Conservation (phyloP, 192 early-diverging fungal species). For the Dissophora ornata region DNA sequence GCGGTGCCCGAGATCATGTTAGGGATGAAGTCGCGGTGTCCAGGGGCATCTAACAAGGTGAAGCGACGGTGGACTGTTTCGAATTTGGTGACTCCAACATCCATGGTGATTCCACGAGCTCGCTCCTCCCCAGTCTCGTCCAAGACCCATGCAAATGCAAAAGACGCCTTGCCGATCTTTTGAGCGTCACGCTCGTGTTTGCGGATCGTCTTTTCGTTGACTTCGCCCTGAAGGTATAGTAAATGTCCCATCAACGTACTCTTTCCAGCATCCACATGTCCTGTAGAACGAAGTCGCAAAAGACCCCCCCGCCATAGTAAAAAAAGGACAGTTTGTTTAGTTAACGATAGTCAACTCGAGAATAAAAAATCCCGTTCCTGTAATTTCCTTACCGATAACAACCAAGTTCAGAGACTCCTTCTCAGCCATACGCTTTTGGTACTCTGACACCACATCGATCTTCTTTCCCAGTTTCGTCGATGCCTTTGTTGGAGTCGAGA, state of each 20-base stretch:
- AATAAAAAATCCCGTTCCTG: no score
- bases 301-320: no score
- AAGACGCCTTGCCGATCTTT: constrained; percentile 94
- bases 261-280: constrained; percentile 98
- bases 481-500: constrained; percentile 52
- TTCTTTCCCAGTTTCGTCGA: constrained; percentile 59
- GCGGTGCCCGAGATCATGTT: constrained; percentile 98
- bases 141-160: constrained; percentile 97
- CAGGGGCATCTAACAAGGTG: constrained; percentile 95
- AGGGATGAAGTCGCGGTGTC: constrained; percentile 98
- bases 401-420: constrained; percentile 87
- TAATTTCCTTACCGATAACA: constrained; percentile 81
- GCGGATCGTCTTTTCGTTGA: constrained; percentile 85
- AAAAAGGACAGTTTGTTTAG: constrained; percentile 6
- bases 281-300: no score
- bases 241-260: constrained; percentile 97
- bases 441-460: constrained; percentile 79
- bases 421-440: constrained; percentile 70
- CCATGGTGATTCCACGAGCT: constrained; percentile 93
- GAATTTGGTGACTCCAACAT: constrained; percentile 92
- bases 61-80: constrained; percentile 81
- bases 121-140: constrained; percentile 97
- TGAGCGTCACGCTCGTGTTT: constrained; percentile 92
- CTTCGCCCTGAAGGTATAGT: constrained; percentile 88
- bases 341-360: no score